Evolutionary conservation across 176 grass and related monocot genomes (phyloP), one percentile per base, ranked within the genome.

Genomic region (Pontederia crassipes): DNA sequence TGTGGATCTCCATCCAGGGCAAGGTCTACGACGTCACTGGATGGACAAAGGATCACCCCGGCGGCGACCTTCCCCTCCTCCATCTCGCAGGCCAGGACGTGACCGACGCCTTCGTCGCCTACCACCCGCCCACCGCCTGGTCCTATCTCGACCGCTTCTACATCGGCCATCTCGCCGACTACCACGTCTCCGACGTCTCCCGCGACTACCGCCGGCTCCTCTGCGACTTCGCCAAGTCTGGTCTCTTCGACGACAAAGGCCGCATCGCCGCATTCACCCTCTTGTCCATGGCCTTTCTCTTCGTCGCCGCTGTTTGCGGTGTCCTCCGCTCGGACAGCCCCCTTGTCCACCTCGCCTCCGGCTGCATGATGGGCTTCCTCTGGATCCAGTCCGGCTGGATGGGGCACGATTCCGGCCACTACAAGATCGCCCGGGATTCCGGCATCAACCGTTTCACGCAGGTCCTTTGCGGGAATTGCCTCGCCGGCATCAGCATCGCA

Each of bases 301-400:
- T 95, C 72, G 57, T 13, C 49, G 15, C 66, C 16, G 78, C 80
- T 14, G 50, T 89, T 16, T 74, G 71, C 58, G 49, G 49, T 2
- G 70, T 80, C 57, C 48, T 76, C 49, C 72, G 82, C 48, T 67
- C 75, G 46, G 26, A 65, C 15, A 18, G 47, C 55, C 28, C 81
- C 47, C 53, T 27, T 1, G 68, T 70, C 17, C 90, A 89, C 59
- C 50, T 86, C 46, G 29, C 76, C 13, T 86, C 70, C 1, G 90
- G 82, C 6, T 79, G 58, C 0, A 15, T 95, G 48, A 81, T 89
- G 48, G 90, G 86, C 2, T 79, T 77, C 63, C 49, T 77, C 59
- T 95, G 85, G 90, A 86, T 95, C 74, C 82, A 88, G 67, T 91
- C 93, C 0, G 87, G 93, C 0, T 97, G 87, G 84, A 74, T 97